Conservation (phyloP, 2,329 filamentous ascomycete genomes). For the Blastomyces gilchristii region DNA sequence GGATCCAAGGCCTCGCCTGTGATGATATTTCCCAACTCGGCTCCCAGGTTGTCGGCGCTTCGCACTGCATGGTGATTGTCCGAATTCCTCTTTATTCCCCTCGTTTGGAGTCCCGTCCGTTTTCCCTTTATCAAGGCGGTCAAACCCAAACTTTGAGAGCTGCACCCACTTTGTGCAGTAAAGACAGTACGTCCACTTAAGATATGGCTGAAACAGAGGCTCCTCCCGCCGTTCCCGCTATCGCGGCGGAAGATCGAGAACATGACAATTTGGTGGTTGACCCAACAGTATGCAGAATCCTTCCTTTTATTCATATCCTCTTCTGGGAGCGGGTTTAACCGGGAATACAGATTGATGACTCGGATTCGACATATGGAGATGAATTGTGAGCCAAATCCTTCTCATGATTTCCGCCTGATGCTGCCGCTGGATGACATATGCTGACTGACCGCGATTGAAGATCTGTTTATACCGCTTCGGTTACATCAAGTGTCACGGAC, state of each 20-base stretch:
- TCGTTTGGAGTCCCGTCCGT: background rate
- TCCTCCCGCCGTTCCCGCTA: background rate
- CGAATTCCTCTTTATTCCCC: background rate
- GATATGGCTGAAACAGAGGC: background rate
- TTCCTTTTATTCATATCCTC: conserved; percentile 7
- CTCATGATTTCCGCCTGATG: background rate
- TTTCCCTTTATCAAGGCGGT: background rate
- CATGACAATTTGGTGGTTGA: background rate
- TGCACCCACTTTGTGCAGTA: background rate
- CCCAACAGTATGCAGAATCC: background rate
- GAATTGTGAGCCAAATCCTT: conserved; percentile 1
- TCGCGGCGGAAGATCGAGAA: background rate
- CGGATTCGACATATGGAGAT: conserved; percentile 7
- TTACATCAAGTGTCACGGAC: conserved; percentile 9
- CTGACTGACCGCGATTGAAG: background rate
- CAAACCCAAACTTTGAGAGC: background rate
- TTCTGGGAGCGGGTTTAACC: conserved; percentile 6
- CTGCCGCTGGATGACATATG: background rate
- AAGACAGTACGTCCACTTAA: background rate
- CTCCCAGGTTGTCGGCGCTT: background rate
- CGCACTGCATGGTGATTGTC: background rate
- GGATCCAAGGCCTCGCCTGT: no score
- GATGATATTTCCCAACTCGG: background rate
- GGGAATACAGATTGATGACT: background rate
- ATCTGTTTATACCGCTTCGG: conserved; percentile 7